Evolutionary conservation across 2,329 filamentous ascomycete species (phyloP).

Genomic region (Colletotrichum aenigma): DNA sequence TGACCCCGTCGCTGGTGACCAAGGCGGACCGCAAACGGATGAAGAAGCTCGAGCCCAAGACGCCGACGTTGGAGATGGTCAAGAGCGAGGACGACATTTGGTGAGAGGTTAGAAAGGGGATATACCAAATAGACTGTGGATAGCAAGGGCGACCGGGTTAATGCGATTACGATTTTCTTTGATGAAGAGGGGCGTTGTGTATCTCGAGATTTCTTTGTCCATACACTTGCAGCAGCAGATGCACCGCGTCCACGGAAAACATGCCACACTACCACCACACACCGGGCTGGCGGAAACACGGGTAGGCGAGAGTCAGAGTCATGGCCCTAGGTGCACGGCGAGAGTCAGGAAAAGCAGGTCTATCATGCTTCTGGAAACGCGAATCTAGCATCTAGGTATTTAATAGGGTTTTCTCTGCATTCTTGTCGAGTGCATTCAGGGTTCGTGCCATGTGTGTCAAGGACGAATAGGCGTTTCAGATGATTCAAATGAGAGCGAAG

Average conservation of each 20-base stretch:
- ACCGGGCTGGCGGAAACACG: neutral
- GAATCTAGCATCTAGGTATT: slow-evolving; percentile 3
- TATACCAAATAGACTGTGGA: slow-evolving; percentile 19
- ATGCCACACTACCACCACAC: neutral
- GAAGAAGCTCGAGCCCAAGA: slow-evolving; percentile 67
- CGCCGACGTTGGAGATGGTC: slow-evolving; percentile 67
- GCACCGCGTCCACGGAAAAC: neutral
- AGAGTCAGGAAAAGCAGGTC: neutral
- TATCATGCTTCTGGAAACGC: neutral
- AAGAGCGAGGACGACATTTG: slow-evolving; percentile 67
- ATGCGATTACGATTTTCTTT: slow-evolving; percentile 7
- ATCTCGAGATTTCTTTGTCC: neutral
- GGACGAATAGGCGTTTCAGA: slow-evolving; percentile 13
- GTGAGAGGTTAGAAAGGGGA: slow-evolving; percentile 37
- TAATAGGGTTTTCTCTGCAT: slow-evolving; percentile 1
- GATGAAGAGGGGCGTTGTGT: neutral
- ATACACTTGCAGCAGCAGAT: neutral
- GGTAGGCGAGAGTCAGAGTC: neutral
- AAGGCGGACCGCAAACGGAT: slow-evolving; percentile 73
- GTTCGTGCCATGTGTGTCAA: slow-evolving; percentile 8
- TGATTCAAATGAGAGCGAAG: neutral
- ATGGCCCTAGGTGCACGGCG: neutral
- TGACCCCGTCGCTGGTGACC: slow-evolving; percentile 77
- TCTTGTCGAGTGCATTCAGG: neutral
- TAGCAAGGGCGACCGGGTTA: slow-evolving; percentile 13